Conservation (phyloP, 2,329 filamentous ascomycete genomes). For the Botrytis deweyae region DNA sequence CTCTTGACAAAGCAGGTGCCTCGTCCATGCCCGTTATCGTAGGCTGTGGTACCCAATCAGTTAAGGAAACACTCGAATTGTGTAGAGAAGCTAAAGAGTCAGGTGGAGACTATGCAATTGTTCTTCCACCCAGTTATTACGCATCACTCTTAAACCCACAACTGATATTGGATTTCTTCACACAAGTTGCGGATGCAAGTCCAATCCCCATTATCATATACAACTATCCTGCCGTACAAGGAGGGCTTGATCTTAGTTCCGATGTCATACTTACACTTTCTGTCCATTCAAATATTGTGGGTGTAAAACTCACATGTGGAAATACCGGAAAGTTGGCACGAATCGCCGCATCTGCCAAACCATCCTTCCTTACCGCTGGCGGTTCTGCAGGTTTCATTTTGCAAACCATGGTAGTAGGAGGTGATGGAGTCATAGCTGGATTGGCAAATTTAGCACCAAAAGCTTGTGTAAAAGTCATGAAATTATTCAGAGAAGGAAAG, state of each 20-base stretch:
- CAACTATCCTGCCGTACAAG: slow-evolving; percentile 47
- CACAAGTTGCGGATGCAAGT: slow-evolving; percentile 42
- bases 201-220: slow-evolving; percentile 48
- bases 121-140: slow-evolving; percentile 44
- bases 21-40: slow-evolving; percentile 43
- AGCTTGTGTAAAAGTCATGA: slow-evolving; percentile 57
- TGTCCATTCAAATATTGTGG: slow-evolving; percentile 41
- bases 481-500: slow-evolving; percentile 57
- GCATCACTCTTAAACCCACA: slow-evolving; percentile 46
- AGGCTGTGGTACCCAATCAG: slow-evolving; percentile 44
- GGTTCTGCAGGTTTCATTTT: slow-evolving; percentile 19
- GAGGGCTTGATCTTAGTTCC: slow-evolving; percentile 47
- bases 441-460: slow-evolving; percentile 21
- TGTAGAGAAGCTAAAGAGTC: slow-evolving; percentile 42
- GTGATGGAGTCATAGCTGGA: slow-evolving; percentile 16
- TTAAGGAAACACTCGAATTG: slow-evolving; percentile 44
- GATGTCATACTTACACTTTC: slow-evolving; percentile 39
- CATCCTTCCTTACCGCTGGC: background rate
- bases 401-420: slow-evolving; percentile 17
- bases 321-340: slow-evolving; percentile 46
- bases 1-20: slow-evolving; percentile 35
- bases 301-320: slow-evolving; percentile 43
- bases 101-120: slow-evolving; percentile 43
- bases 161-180: slow-evolving; percentile 55
- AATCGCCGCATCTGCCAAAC: slow-evolving; percentile 35